Conservation (phyloP, 345 rosid species). For the Hevea brasiliensis region DNA sequence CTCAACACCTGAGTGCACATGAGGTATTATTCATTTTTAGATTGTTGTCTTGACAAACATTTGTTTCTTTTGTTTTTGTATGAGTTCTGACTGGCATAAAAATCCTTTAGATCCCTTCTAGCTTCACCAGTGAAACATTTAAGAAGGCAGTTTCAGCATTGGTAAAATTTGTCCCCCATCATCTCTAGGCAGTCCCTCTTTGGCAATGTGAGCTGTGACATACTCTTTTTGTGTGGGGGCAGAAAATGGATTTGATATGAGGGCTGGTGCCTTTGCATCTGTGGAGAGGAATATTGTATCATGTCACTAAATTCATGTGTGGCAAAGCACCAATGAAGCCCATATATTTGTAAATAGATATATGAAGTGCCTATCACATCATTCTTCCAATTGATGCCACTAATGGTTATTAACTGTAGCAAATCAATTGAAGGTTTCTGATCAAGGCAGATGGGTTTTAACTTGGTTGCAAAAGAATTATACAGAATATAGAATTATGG, state of each 20-base stretch:
- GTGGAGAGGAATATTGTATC: no score
- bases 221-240: background rate
- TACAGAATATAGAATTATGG: no score
- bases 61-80: background rate
- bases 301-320: no score
- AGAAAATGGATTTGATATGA: background rate
- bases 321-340: background rate
- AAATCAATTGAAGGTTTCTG: no score
- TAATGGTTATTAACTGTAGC: background rate
- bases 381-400: background rate
- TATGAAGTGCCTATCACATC: background rate
- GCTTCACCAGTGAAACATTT: background rate
- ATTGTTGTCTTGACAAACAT: conserved; percentile 2
- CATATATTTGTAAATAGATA: no score
- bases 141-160: background rate
- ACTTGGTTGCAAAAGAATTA: no score
- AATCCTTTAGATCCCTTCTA: background rate
- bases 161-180: background rate
- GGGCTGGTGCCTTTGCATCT: background rate
- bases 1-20: conserved; percentile 23
- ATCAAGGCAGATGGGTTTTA: background rate
- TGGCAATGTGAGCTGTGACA: background rate
- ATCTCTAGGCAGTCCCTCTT: background rate
- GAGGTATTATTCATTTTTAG: conserved; percentile 41
- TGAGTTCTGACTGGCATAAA: background rate